Conservation (phyloP, 176 grass and related monocot species). For the Dactylis glomerata region DNA sequence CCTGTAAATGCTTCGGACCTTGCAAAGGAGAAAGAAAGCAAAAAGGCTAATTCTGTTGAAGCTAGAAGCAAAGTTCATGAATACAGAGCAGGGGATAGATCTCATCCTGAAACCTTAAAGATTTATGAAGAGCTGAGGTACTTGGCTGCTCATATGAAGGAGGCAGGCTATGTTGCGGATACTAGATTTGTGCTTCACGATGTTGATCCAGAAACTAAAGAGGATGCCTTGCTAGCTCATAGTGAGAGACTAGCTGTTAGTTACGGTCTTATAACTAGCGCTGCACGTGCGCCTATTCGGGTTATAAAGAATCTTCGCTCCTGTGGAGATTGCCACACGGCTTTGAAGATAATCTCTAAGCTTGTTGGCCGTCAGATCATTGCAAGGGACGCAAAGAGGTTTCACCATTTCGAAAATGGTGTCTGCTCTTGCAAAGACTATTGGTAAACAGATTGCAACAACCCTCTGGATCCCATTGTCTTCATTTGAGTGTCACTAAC, state of each 20-base stretch:
- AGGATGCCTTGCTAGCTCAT: slow-evolving; percentile 83
- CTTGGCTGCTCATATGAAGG: slow-evolving; percentile 84
- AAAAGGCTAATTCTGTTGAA: slow-evolving; percentile 48
- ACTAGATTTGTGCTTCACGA: slow-evolving; percentile 65
- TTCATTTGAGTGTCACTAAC: no score
- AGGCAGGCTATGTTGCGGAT: slow-evolving; percentile 71
- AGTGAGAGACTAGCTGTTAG: slow-evolving; percentile 85
- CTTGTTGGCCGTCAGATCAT: slow-evolving; percentile 79
- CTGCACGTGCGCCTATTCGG: slow-evolving; percentile 53
- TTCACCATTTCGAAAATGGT: slow-evolving; percentile 90
- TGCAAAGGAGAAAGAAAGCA: slow-evolving; percentile 80
- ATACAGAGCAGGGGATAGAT: slow-evolving; percentile 79
- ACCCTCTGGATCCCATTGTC: background rate
- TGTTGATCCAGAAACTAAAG: slow-evolving; percentile 75
- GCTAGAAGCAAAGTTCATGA: slow-evolving; percentile 65
- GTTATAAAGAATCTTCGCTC: slow-evolving; percentile 88
- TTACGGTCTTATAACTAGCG: slow-evolving; percentile 75
- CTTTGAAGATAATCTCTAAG: slow-evolving; percentile 85
- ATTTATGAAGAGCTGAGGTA: slow-evolving; percentile 84
- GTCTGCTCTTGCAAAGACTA: slow-evolving; percentile 94
- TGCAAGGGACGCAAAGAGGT: slow-evolving; percentile 89
- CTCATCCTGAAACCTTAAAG: slow-evolving; percentile 82
- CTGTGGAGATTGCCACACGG: slow-evolving; percentile 90
- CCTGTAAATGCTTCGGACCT: slow-evolving; percentile 64
- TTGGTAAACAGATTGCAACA: slow-evolving; percentile 51